These are phyloP conservation scores for Paecilomyces dactylethromorphus DNA, from an alignment of 2,329 filamentous ascomycete genomes.

Conservation along the genomic window DNA sequence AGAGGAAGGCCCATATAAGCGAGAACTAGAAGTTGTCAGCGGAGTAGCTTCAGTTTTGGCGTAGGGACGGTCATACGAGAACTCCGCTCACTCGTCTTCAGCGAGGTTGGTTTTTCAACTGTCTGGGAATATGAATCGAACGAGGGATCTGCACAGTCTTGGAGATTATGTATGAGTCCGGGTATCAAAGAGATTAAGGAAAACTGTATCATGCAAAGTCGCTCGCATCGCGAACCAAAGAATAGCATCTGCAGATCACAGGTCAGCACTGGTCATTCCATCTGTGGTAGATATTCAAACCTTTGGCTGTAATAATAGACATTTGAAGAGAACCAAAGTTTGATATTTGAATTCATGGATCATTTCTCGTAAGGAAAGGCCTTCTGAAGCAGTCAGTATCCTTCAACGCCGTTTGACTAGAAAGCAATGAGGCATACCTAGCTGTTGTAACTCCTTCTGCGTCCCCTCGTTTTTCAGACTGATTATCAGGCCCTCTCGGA, in stretches of 20 bases:
- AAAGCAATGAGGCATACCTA: background rate
- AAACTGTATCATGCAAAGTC: constrained; percentile 97
- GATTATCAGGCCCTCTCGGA: constrained; percentile 75
- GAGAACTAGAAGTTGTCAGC: constrained; percentile 51
- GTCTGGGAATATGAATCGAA: constrained; percentile 75
- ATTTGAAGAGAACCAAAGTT: constrained; percentile 89
- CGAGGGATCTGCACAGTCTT: constrained; percentile 92
- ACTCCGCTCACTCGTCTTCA: constrained; percentile 84
- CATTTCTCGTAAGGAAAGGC: constrained; percentile 75
- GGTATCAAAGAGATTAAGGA: constrained; percentile 93
- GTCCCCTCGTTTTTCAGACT: constrained; percentile 57
- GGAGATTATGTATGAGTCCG: constrained; percentile 80
- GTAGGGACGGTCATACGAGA: constrained; percentile 49
- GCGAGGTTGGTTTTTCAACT: constrained; percentile 69
- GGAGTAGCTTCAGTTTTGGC: background rate
- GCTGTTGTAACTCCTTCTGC: constrained; percentile 65
- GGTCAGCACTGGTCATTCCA: constrained; percentile 1
- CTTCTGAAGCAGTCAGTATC: constrained; percentile 26
- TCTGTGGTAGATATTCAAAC: constrained; percentile 40
- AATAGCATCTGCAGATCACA: constrained; percentile 73
- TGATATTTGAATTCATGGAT: constrained; percentile 94
- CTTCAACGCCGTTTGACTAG: constrained; percentile 8
- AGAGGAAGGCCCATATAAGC: constrained; percentile 91
- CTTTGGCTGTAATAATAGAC: constrained; percentile 88
- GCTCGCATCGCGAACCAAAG: constrained; percentile 93